Base-by-base conservation (phyloP, 2,329 filamentous ascomycete species). In the Didymella pomorum region DNA sequence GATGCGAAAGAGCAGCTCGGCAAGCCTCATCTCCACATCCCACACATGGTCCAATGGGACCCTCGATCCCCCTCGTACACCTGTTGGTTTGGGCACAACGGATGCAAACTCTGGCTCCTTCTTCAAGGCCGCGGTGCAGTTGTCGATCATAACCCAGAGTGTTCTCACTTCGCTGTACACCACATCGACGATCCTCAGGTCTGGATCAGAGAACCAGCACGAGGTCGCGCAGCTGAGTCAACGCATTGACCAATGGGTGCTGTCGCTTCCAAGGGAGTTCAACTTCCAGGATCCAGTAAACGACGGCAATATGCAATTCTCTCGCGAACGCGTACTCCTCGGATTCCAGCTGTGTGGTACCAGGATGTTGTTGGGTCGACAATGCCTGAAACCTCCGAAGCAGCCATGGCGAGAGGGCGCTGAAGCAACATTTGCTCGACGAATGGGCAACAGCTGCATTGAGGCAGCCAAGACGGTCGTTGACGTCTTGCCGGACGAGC, bases 321-420 rank as follows among this genome's bases (percentile, higher is more conserved):
- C 43, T 11, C 72, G 71, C 12, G 71, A 78, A 51, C 69, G 73
- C 11, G 54, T 71, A 48, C 53, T 73, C 12, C 68, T 79, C 6
- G 71, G 64, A 5, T 73, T 78, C 42, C 66, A 70, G 20, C 76
- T 72, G 52, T 77, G 71, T 56, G 74, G 73, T 50, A 70, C 74
- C n/a, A 72, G 66, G 42, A 79, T 79, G n/a, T 67, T 80, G n/a
- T 71, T 78, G 31, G 77, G 73, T 9, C 74, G 76, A 8, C 77
- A 76, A 12, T 78, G 68, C 55, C 63, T 80, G 8, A 75, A 71
- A 26, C 61, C 68, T 11, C 53, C 77, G 14, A 68, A 72, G 20
- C 52, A 64, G 21, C n/a, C 47, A 1, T 57, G 53, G 48, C 62
- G 58, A 29, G 70, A 63, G 8, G 41, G 35, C 4, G 57, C 57